Evolutionary conservation across 2,329 filamentous ascomycete species (phyloP), one percentile per base, ranked within the genome.

Genomic region (Aspergillus tanneri): DNA sequence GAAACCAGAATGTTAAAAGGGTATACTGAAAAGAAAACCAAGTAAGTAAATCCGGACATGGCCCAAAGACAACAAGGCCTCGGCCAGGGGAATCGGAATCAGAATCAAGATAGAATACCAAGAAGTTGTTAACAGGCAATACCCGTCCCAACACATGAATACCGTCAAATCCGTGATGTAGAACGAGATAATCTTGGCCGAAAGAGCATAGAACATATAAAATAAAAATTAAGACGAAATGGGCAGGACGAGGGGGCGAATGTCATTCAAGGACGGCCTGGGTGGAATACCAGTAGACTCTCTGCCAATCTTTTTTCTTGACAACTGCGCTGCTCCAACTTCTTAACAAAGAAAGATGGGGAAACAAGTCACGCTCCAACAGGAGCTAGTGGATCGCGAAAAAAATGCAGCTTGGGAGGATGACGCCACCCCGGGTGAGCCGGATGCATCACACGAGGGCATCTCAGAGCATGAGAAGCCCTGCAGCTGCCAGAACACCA

Each of bases 201-300:
- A 18, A 36, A 34, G 30, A 10, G 30, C 19, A 24, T 34, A 28
- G 11, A 24, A 38, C 10, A 30, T 22, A 27, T 14, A 12, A 18
- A 19, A 34, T 32, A 34, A 9, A 34, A 34, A 34, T 12, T 4
- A 7, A 9, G 11, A 36, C 19, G 21, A 21, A 25, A 11, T 3
- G 28, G 24, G 38, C n/a, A 30, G 11, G 11, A 16, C 2, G 32
- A 45, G 27, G 4, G 16, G 18, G 23, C n/a, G n/a, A n/a, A n/a
- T n/a, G 23, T 68, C 62, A 11, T 62, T 64, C 46, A 68, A 68
- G 47, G 52, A 63, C n/a, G n/a, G n/a, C n/a, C n/a, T n/a, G n/a
- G n/a, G n/a, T n/a, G n/a, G n/a, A n/a, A n/a, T n/a, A n/a, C n/a
- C n/a, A n/a, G n/a, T n/a, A n/a, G n/a, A n/a, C n/a, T n/a, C n/a